Conservation (phyloP, 2,329 filamentous ascomycete genomes). For the Pleochaeta shiraiana region DNA sequence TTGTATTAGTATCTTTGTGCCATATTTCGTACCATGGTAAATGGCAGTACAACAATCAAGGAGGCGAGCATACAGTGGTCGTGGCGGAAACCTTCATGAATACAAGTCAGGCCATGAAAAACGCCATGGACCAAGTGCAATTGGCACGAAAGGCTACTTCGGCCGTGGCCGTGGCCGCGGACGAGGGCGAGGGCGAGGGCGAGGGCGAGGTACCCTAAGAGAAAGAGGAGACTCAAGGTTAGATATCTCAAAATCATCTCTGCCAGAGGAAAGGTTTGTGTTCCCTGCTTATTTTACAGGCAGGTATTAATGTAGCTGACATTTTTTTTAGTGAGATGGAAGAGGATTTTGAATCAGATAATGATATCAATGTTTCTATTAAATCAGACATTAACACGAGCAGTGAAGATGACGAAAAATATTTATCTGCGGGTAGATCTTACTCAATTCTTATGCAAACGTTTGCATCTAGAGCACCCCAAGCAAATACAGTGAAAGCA, state of each 20-base stretch:
- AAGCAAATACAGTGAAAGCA: slow-evolving; percentile 35
- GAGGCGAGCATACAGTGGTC: not conserved
- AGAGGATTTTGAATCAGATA: slow-evolving; percentile 18
- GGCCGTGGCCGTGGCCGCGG: slow-evolving; percentile 7
- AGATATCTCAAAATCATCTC: slow-evolving; percentile 25
- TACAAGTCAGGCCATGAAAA: too few species aligned
- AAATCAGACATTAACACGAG: slow-evolving; percentile 17
- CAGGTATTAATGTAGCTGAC: not conserved
- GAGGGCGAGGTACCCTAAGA: slow-evolving; percentile 13
- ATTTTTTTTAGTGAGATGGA: slow-evolving; percentile 11
- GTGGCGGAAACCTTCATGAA: not conserved
- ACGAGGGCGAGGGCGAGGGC: slow-evolving; percentile 13
- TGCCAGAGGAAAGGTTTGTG: slow-evolving; percentile 21
- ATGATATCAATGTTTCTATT: slow-evolving; percentile 12
- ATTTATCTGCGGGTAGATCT: slow-evolving; percentile 22
- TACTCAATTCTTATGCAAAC: slow-evolving; percentile 38
- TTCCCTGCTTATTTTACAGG: not conserved
- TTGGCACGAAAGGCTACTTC: not conserved
- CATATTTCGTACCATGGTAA: too few species aligned
- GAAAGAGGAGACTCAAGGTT: slow-evolving; percentile 22
- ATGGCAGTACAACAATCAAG: not conserved
- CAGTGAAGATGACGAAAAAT: slow-evolving; percentile 22
- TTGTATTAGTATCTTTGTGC: too few species aligned
- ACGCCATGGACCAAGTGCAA: not conserved
- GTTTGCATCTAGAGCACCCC: slow-evolving; percentile 26